Conservation (phyloP, 805 yeast species). For the Sugiyamaella smithiae region DNA sequence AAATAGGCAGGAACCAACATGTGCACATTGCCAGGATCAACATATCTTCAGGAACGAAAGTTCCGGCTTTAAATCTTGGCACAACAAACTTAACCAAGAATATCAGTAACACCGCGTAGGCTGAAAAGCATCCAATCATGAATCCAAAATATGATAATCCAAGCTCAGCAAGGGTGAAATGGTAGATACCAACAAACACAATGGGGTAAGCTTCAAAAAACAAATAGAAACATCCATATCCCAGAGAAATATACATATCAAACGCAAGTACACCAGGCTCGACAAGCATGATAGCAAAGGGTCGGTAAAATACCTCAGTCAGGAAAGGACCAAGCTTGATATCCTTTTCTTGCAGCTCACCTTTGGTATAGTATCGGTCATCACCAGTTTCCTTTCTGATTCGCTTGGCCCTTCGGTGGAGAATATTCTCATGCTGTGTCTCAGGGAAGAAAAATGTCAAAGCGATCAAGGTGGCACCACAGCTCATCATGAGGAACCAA, state of each 20-base stretch:
- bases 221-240: conserved; percentile 52
- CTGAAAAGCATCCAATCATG: conserved; percentile 45
- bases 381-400: conserved; percentile 50
- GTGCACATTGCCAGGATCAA: conserved; percentile 18
- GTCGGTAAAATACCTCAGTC: conserved; percentile 31
- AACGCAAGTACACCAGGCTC: conserved; percentile 59
- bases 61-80: conserved; percentile 13
- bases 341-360: conserved; percentile 37
- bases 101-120: conserved; percentile 26
- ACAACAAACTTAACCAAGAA: conserved; percentile 9
- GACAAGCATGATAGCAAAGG: conserved; percentile 44
- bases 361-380: conserved; percentile 51
- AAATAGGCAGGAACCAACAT: conserved; percentile 38
- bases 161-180: conserved; percentile 46
- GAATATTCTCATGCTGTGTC: conserved; percentile 56
- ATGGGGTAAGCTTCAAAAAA: conserved; percentile 65
- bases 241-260: conserved; percentile 49
- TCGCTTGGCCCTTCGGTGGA: conserved; percentile 44
- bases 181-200: conserved; percentile 44
- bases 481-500: conserved; percentile 46
- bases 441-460: conserved; percentile 50
- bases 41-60: conserved; percentile 18
- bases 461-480: conserved; percentile 39
- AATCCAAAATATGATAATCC: conserved; percentile 50
- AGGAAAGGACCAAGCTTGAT: conserved; percentile 27